A percentile compares a stretch with the other conserved stretches of the same genome.
Evolutionary conservation across 2,329 filamentous ascomycete species (phyloP).

Genomic region (Fusarium azukiicola): DNA sequence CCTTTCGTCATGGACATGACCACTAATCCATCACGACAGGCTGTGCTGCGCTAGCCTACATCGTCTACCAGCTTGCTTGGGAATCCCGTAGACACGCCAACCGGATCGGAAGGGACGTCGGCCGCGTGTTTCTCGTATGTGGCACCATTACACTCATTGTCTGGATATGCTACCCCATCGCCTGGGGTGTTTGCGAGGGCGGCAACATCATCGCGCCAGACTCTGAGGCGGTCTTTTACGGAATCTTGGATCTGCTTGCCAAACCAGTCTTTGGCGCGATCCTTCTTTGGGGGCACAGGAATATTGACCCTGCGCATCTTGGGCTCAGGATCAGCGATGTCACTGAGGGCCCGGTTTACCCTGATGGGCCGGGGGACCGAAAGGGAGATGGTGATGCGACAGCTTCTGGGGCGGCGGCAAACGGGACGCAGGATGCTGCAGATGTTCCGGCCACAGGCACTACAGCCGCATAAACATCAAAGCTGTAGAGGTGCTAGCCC

Average conservation of each 20-base stretch:
- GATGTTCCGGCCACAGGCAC: background rate
- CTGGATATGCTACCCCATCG: slow-evolving; percentile 78
- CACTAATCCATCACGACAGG: slow-evolving; percentile 42
- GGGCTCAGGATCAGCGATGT: slow-evolving; percentile 68
- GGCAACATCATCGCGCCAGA: slow-evolving; percentile 78
- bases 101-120: slow-evolving; percentile 74
- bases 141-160: slow-evolving; percentile 77
- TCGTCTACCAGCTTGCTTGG: slow-evolving; percentile 67
- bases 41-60: slow-evolving; percentile 67
- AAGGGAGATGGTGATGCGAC: background rate
- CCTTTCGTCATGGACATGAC: too few species aligned
- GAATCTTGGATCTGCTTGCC: slow-evolving; percentile 81
- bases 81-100: slow-evolving; percentile 72
- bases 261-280: slow-evolving; percentile 82
- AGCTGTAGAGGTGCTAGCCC: too few species aligned
- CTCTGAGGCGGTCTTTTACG: slow-evolving; percentile 85
- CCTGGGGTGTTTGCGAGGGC: slow-evolving; percentile 74
- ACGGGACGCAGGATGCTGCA: background rate
- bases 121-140: slow-evolving; percentile 74
- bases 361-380: slow-evolving; percentile 24
- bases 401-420: background rate
- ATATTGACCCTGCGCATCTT: slow-evolving; percentile 78
- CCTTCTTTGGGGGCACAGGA: slow-evolving; percentile 81
- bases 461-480: slow-evolving; percentile 12
- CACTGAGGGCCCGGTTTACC: slow-evolving; percentile 22